phyloP scores from a whole-genome alignment of 257 asterid genomes.

The Haberlea rhodopensis region DNA sequence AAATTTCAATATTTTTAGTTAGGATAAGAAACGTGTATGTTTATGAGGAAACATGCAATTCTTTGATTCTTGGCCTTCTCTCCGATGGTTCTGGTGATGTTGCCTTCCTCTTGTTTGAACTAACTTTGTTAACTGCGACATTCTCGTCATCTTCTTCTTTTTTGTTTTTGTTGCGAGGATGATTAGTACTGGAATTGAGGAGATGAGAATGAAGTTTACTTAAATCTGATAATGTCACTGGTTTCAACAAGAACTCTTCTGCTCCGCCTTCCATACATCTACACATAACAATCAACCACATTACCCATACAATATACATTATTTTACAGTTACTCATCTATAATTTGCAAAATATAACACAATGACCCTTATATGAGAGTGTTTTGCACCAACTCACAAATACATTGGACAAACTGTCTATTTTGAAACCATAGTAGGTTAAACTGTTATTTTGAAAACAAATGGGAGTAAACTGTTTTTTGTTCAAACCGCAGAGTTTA shows the following conservation, averaged over 20 bases:
- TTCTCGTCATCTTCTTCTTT: neutral
- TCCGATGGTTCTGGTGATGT: neutral
- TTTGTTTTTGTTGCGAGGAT: neutral
- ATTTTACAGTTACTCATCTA: too few species aligned
- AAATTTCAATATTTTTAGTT: too few species aligned
- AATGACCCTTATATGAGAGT: too few species aligned
- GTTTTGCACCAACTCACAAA: too few species aligned
- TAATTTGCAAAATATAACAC: too few species aligned
- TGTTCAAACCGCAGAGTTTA: too few species aligned
- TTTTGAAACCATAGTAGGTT: too few species aligned
- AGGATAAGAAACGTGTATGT: neutral
- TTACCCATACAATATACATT: too few species aligned
- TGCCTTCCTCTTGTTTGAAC: neutral
- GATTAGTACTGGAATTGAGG: neutral
- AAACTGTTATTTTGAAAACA: too few species aligned
- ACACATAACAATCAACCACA: neutral
- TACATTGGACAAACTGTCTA: too few species aligned
- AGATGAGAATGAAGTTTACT: conserved; percentile 46
- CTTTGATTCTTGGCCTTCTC: neutral
- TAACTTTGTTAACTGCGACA: neutral
- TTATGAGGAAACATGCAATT: neutral
- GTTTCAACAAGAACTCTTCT: conserved; percentile 54
- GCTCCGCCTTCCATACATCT: conserved; percentile 72
- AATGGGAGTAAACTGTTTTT: too few species aligned
- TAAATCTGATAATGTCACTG: conserved; percentile 50